These are phyloP conservation scores for Neonectria magnoliae DNA, from an alignment of 2,329 filamentous ascomycete genomes.

Conservation along the genomic window DNA sequence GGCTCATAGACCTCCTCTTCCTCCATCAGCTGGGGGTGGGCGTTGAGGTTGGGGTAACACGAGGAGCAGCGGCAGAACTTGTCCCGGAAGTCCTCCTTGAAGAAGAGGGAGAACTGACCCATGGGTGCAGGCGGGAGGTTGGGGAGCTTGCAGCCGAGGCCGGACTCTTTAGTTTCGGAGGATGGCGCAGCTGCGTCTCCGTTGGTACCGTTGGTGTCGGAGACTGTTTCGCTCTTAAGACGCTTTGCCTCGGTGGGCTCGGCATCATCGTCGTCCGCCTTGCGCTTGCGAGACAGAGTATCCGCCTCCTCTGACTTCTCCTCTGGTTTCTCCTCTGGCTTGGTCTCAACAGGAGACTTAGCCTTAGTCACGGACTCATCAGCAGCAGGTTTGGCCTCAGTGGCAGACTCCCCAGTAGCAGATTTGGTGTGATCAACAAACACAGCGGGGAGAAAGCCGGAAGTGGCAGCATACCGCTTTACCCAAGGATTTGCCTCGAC, in stretches of 20 bases:
- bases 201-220: constrained; percentile 1
- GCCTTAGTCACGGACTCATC: constrained; percentile 6
- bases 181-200: constrained; percentile 11
- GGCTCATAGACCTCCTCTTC: constrained; percentile 96
- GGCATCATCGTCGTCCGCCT: constrained; percentile 64
- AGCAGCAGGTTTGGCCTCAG: constrained; percentile 10
- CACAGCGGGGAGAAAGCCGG: constrained; percentile 82
- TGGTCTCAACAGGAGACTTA: constrained; percentile 1
- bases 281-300: constrained; percentile 69
- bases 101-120: constrained; percentile 81
- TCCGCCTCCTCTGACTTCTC: constrained; percentile 7
- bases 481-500: constrained; percentile 90
- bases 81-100: constrained; percentile 81
- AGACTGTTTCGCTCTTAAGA: constrained; percentile 55
- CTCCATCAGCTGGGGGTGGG: constrained; percentile 84
- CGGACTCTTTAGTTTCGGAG: constrained; percentile 24
- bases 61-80: constrained; percentile 82
- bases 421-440: constrained; percentile 52
- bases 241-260: constrained; percentile 59
- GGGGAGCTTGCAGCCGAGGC: constrained; percentile 66
- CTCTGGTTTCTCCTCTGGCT: constrained; percentile 13
- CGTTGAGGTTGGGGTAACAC: constrained; percentile 80
- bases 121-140: constrained; percentile 65
- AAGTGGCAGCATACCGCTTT: constrained; percentile 82
- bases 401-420: constrained; percentile 2